These are phyloP conservation scores for Geranium rotundifolium DNA, from an alignment of 345 rosid genomes.

Conservation along the genomic window DNA sequence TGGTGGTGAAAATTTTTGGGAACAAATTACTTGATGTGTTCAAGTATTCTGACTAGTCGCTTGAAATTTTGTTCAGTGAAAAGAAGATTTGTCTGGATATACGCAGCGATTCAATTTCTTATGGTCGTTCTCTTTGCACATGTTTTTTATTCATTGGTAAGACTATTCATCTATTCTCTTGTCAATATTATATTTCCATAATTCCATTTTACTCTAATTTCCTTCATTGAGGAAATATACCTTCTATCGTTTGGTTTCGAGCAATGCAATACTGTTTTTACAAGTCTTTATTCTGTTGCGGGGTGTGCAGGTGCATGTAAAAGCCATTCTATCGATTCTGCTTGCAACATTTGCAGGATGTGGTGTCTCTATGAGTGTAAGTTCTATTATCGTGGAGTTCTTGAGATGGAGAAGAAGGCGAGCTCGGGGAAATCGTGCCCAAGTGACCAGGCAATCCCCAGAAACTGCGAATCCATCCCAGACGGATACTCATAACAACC, in stretches of 20 bases:
- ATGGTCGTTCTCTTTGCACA: background rate
- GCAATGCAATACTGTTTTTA: background rate
- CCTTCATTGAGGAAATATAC: no score
- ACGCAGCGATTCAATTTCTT: background rate
- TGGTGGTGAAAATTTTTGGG: background rate
- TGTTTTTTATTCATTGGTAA: background rate
- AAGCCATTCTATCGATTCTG: slow-evolving; percentile 63
- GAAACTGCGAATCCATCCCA: slow-evolving; percentile 11
- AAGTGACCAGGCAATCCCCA: slow-evolving; percentile 12
- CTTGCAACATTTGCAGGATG: slow-evolving; percentile 79
- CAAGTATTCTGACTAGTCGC: slow-evolving; percentile 8
- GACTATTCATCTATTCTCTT: background rate
- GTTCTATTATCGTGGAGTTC: slow-evolving; percentile 73
- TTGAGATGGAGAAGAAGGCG: slow-evolving; percentile 59
- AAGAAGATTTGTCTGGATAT: slow-evolving; percentile 29
- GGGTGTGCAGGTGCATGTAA: slow-evolving; percentile 40
- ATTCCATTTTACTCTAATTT: no score
- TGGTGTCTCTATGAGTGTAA: slow-evolving; percentile 71
- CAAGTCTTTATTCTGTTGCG: background rate
- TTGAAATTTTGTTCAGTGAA: slow-evolving; percentile 36
- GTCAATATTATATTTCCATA: background rate
- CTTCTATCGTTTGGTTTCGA: background rate
- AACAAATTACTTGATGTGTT: background rate
- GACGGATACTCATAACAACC: slow-evolving; percentile 4
- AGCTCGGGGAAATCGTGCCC: slow-evolving; percentile 10